Percentiles rank a stretch among this genome's conserved stretches.
These are phyloP conservation scores for Trichoderma lentiforme DNA, from an alignment of 2,329 filamentous ascomycete genomes.

Conservation along the genomic window DNA sequence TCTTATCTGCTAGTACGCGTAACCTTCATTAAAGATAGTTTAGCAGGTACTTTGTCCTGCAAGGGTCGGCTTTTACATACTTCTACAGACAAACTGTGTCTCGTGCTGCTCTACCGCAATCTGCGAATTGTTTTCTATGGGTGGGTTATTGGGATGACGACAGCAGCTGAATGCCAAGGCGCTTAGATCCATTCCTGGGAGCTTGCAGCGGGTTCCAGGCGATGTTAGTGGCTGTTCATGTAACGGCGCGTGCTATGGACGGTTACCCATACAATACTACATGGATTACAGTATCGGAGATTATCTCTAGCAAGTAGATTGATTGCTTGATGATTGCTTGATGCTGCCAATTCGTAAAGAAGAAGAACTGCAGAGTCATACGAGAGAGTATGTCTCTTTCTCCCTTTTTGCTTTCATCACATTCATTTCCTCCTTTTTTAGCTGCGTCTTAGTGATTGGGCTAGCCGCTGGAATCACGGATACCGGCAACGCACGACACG, in stretches of 20 bases:
- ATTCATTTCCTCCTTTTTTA: not conserved
- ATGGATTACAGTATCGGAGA: not conserved
- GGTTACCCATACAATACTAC: not conserved
- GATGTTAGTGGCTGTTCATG: no score
- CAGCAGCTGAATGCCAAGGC: conserved; percentile 12
- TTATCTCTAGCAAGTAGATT: not conserved
- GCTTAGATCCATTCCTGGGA: not conserved
- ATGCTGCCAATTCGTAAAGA: not conserved
- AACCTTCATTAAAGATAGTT: not conserved
- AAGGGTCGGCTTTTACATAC: not conserved
- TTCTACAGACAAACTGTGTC: not conserved
- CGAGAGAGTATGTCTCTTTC: not conserved
- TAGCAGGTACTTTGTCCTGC: not conserved
- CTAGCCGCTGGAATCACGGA: not conserved
- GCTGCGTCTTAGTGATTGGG: not conserved
- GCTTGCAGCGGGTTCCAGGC: not conserved
- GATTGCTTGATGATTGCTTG: not conserved
- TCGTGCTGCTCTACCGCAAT: not conserved
- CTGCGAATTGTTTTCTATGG: not conserved
- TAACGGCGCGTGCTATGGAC: no score
- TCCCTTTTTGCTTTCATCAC: not conserved
- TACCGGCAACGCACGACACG: not conserved
- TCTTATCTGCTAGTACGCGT: not conserved
- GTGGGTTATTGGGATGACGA: not conserved
- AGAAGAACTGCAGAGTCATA: not conserved